Percentiles rank a stretch among this genome's conserved stretches.
Evolutionary conservation across 1,284 basidiomycete species (phyloP).

Genomic region (Malassezia cuniculi): DNA sequence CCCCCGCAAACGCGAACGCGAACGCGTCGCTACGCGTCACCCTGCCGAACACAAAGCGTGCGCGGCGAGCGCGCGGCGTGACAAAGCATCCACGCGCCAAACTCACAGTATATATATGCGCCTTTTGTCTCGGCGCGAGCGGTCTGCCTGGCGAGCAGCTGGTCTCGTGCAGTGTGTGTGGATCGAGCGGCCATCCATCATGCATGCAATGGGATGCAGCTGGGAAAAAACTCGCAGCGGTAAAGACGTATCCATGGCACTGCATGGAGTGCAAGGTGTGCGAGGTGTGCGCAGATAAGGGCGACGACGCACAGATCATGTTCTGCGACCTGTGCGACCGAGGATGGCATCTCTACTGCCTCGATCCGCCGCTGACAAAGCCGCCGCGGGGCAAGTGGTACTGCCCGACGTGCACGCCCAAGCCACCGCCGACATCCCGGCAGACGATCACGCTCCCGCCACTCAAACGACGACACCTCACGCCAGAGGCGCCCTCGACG

Average conservation of each 20-base stretch:
- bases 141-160: slow-evolving; percentile 28
- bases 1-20: not conserved
- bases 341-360: slow-evolving; percentile 86
- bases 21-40: too few relatives aligned
- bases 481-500: not conserved
- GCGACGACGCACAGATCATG: slow-evolving; percentile 72
- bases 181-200: slow-evolving; percentile 37
- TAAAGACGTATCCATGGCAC: slow-evolving; percentile 66
- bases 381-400: slow-evolving; percentile 29
- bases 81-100: not conserved
- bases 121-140: slow-evolving; percentile 39
- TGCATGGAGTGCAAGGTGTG: slow-evolving; percentile 90
- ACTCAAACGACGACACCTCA: not conserved
- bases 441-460: not conserved
- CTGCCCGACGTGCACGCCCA: slow-evolving; percentile 27
- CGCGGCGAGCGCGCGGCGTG: not conserved
- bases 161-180: slow-evolving; percentile 43
- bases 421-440: slow-evolving; percentile 1
- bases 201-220: slow-evolving; percentile 36
- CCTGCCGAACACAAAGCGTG: too few relatives aligned
- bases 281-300: slow-evolving; percentile 71
- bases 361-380: slow-evolving; percentile 52
- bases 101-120: slow-evolving; percentile 31
- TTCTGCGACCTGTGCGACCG: slow-evolving; percentile 92
- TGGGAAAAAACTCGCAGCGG: slow-evolving; percentile 48